Evolutionary conservation across 208 protist genomes (phyloP), one percentile per base, ranked within the genome.

Genomic region (Phytomonas serpens): DNA sequence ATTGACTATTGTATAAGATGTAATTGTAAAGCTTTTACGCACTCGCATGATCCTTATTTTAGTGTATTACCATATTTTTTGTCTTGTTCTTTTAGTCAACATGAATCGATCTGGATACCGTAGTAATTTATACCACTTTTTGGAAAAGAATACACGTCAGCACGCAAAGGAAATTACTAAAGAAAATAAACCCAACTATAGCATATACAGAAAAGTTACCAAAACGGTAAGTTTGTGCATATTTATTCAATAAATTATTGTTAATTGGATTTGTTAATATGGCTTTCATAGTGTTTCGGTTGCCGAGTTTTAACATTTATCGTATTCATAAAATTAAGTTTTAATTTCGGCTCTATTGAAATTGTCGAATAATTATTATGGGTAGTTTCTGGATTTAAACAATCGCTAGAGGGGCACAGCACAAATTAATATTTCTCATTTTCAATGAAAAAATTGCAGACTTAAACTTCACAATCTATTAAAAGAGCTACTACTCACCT

Each of bases 401-500:
- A 19, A 51, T 51, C 2, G 40, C 40, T 11, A 51, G 40, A 51
- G 40, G 1, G 4, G 2, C 40, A 14, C 40, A 11, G 40, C 4
- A 3, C 1, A 51, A 51, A 19, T 19, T 51, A 2, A 2, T 11
- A 19, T 51, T 19, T 51, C 40, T 51, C 9, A 23, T 51, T 51
- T 23, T 33, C 33, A 68, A 67, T 36, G 23, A 33, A 65, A 71
- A 40, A 11, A 57, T 64, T 78, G 1, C 42, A 34, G 34, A 66
- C 37, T 42, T 78, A 57, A 63, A 69, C 75, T 70, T 67, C 67
- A 63, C 10, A 69, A 29, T 64, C 37, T 23, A 66, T n/a, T 38
- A 66, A 66, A 34, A 11, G 9, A 11, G 16, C 34, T 66, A 40
- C 68, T 68, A 30, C 72, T 78, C 40, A 51, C 16, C 40, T 3